phyloP scores from a whole-genome alignment of 2,329 filamentous ascomycete genomes.

The Xylaria arbuscula region DNA sequence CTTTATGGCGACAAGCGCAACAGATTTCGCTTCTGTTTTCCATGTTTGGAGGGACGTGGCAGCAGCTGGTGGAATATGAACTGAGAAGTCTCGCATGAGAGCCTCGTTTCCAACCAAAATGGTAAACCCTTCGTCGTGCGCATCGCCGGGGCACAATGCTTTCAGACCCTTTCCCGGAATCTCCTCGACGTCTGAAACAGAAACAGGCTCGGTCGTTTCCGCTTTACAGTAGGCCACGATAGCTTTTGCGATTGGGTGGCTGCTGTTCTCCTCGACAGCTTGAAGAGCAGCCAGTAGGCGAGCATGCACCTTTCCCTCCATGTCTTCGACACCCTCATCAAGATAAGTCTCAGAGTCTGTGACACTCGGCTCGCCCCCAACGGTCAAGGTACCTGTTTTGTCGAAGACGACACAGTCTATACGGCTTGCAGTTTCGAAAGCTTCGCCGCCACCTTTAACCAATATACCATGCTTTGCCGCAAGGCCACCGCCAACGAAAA shows the following conservation, averaged over 20 bases:
- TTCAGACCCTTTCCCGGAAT: conserved; percentile 77
- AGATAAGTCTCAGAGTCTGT: conserved; percentile 63
- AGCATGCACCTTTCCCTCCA: conserved; percentile 41
- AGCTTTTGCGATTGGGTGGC: conserved; percentile 79
- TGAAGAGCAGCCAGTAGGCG: conserved; percentile 66
- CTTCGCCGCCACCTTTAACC: conserved; percentile 85
- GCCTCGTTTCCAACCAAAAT: conserved; percentile 78
- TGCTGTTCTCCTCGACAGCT: conserved; percentile 75
- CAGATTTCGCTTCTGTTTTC: conserved; percentile 72
- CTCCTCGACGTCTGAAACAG: conserved; percentile 67
- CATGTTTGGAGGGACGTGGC: conserved; percentile 60
- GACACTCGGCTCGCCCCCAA: conserved; percentile 76
- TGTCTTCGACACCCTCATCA: conserved; percentile 36
- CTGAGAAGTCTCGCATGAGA: conserved; percentile 67
- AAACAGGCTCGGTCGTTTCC: conserved; percentile 46
- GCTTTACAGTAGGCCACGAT: conserved; percentile 70
- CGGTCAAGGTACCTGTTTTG: conserved; percentile 86
- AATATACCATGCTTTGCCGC: conserved; percentile 84
- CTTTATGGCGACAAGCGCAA: conserved; percentile 67
- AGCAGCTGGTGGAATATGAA: conserved; percentile 54
- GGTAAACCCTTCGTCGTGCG: conserved; percentile 54
- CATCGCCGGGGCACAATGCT: conserved; percentile 59
- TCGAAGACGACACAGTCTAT: conserved; percentile 86
- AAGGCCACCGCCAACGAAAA: conserved; percentile 84
- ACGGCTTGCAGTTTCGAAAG: conserved; percentile 84